A percentile compares a stretch with the other conserved stretches of the same genome.
phyloP scores from a whole-genome alignment of 805 yeast genomes.

The Kuraishia borneana region DNA sequence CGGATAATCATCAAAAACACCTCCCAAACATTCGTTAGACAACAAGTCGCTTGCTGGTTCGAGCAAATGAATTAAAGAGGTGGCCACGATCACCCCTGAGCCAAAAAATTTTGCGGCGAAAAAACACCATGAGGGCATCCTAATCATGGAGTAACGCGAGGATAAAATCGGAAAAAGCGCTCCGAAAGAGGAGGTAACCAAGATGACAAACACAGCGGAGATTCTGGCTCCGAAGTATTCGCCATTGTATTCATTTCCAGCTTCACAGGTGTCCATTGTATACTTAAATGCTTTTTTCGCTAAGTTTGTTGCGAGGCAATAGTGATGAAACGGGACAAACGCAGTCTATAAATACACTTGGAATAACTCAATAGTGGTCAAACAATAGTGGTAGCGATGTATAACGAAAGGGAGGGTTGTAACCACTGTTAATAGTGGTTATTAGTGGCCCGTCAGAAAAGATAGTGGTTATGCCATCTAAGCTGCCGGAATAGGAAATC shows the following conservation, averaged over 20 bases:
- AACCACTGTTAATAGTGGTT: too few relatives aligned
- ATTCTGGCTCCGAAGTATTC: conserved; percentile 35
- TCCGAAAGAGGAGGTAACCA: conserved; percentile 47
- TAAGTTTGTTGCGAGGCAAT: too few relatives aligned
- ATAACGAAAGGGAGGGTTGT: too few relatives aligned
- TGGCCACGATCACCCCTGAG: conserved; percentile 75
- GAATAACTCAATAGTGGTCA: too few relatives aligned
- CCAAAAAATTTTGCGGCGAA: conserved; percentile 69
- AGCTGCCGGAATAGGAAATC: too few relatives aligned
- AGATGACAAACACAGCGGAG: conserved; percentile 50
- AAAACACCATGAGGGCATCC: conserved; percentile 52
- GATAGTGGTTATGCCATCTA: too few relatives aligned
- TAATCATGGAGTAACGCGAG: conserved; percentile 44
- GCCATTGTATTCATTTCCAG: conserved; percentile 10
- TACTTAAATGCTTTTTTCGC: too few relatives aligned
- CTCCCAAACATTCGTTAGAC: conserved; percentile 49
- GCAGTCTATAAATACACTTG: too few relatives aligned
- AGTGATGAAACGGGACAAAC: too few relatives aligned
- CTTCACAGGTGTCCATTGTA: conserved; percentile 10
- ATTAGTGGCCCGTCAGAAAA: too few relatives aligned
- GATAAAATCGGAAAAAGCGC: conserved; percentile 53
- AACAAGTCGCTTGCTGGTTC: conserved; percentile 58
- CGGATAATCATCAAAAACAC: conserved; percentile 40
- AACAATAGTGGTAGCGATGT: too few relatives aligned
- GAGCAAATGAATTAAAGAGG: conserved; percentile 68